Evolutionary conservation across 169 alveolate genomes (phyloP).

Genomic region (Cryptosporidium tyzzeri): DNA sequence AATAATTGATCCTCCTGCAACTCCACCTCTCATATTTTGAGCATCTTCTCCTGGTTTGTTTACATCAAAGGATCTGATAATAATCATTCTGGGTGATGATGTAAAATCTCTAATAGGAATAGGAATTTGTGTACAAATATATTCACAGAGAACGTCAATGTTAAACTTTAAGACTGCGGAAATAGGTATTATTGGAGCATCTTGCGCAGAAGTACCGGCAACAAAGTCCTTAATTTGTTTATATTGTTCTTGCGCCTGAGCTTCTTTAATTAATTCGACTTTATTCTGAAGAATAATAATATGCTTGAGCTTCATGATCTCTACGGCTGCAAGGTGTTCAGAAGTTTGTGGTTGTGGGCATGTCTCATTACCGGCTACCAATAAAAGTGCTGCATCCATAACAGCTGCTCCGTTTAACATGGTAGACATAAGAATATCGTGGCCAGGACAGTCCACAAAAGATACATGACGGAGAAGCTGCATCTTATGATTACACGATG

Average conservation of each 20-base stretch:
- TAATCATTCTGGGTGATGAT: constrained; percentile 97
- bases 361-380: constrained; percentile 95
- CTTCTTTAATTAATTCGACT: constrained; percentile 97
- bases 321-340: constrained; percentile 99
- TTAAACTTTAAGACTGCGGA: constrained; percentile 96
- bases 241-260: constrained; percentile 94
- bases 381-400: constrained; percentile 98
- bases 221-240: constrained; percentile 93
- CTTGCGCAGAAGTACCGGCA: constrained; percentile 96
- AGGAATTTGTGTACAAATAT: constrained; percentile 94
- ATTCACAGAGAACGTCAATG: constrained; percentile 96
- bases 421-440: constrained; percentile 99
- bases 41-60: constrained; percentile 98
- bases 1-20: constrained; percentile 98
- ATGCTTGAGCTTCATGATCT: constrained; percentile 97
- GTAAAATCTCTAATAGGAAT: constrained; percentile 97
- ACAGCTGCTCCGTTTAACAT: constrained; percentile 99
- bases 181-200: constrained; percentile 97
- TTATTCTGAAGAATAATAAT: constrained; percentile 97
- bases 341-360: constrained; percentile 99
- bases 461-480: constrained; percentile 94
- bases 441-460: constrained; percentile 99
- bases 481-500: constrained; percentile 88
- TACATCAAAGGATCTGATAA: constrained; percentile 98
- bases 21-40: constrained; percentile 98